phyloP scores from a whole-genome alignment of 2,329 filamentous ascomycete genomes.

The Drechslerella dactyloides region DNA sequence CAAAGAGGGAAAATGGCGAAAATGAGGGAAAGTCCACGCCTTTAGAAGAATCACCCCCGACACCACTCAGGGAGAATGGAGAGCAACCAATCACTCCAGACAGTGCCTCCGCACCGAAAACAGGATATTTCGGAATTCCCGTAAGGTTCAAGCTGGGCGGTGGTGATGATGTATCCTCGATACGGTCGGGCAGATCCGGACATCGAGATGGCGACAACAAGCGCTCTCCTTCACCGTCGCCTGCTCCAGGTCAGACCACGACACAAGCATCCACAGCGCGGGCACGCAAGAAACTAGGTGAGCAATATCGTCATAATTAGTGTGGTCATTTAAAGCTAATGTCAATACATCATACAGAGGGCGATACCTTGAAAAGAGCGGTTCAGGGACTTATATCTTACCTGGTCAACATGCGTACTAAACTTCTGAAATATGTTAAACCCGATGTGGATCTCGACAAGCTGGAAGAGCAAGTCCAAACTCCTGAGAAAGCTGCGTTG shows the following conservation, averaged over 20 bases:
- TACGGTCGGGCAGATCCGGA: conserved; percentile 31
- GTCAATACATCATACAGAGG: conserved; percentile 61
- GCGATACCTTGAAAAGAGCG: conserved; percentile 81
- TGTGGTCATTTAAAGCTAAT: not conserved
- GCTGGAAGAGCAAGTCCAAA: conserved; percentile 62
- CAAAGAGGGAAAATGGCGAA: conserved; percentile 60
- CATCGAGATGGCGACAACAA: conserved; percentile 24
- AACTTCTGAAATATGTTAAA: conserved; percentile 54
- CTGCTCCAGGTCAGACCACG: conserved; percentile 17
- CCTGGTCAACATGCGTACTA: conserved; percentile 76
- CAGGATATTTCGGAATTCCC: conserved; percentile 38
- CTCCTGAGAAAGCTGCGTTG: conserved; percentile 48
- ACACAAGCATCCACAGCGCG: conserved; percentile 9
- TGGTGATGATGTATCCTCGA: conserved; percentile 31
- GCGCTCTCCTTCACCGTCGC: conserved; percentile 13
- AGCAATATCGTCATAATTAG: not conserved
- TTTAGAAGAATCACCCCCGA: conserved; percentile 60
- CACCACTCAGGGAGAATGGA: conserved; percentile 42
- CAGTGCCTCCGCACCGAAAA: conserved; percentile 12
- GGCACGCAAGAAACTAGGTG: conserved; percentile 31
- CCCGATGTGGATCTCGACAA: conserved; percentile 65
- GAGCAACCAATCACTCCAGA: conserved; percentile 33
- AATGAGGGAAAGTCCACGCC: conserved; percentile 60
- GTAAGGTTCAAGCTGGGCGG: conserved; percentile 33
- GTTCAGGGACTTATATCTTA: conserved; percentile 85